phyloP scores from a whole-genome alignment of 2,329 filamentous ascomycete species.

The Penicillium thymicola region DNA sequence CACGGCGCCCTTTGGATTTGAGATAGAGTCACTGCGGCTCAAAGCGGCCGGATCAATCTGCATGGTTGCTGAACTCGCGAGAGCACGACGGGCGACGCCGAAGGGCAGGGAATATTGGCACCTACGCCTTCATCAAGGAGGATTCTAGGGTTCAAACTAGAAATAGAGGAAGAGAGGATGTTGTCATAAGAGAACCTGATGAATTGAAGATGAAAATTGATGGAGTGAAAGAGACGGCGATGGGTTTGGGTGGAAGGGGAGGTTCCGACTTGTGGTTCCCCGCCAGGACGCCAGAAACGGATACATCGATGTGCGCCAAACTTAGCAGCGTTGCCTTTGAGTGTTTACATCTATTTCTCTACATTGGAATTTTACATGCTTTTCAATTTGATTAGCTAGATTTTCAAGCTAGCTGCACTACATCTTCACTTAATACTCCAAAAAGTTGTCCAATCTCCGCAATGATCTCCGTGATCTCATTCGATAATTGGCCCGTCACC shows the following conservation, averaged over 20 bases:
- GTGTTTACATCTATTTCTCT: background rate
- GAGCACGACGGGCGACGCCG: slow-evolving; percentile 41
- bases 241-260: slow-evolving; percentile 28
- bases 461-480: slow-evolving; percentile 54
- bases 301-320: slow-evolving; percentile 11
- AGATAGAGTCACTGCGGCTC: slow-evolving; percentile 42
- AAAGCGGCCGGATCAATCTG: slow-evolving; percentile 47
- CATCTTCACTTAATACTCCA: slow-evolving; percentile 60
- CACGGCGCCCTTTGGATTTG: slow-evolving; percentile 33
- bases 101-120: slow-evolving; percentile 30
- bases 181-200: slow-evolving; percentile 14
- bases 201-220: slow-evolving; percentile 25
- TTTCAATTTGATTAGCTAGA: background rate
- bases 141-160: slow-evolving; percentile 15
- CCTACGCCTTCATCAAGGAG: slow-evolving; percentile 41
- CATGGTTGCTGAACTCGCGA: slow-evolving; percentile 36
- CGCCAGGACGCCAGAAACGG: slow-evolving; percentile 30
- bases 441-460: slow-evolving; percentile 58
- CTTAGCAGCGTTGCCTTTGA: slow-evolving; percentile 30
- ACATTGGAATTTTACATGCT: background rate
- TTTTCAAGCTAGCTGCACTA: slow-evolving; percentile 52
- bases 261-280: slow-evolving; percentile 27
- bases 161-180: slow-evolving; percentile 6
- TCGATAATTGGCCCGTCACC: slow-evolving; percentile 59
- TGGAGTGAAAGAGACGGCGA: slow-evolving; percentile 23